Conservation (phyloP, 2,329 filamentous ascomycete species). For the Pseudofabraea citricarpa region DNA sequence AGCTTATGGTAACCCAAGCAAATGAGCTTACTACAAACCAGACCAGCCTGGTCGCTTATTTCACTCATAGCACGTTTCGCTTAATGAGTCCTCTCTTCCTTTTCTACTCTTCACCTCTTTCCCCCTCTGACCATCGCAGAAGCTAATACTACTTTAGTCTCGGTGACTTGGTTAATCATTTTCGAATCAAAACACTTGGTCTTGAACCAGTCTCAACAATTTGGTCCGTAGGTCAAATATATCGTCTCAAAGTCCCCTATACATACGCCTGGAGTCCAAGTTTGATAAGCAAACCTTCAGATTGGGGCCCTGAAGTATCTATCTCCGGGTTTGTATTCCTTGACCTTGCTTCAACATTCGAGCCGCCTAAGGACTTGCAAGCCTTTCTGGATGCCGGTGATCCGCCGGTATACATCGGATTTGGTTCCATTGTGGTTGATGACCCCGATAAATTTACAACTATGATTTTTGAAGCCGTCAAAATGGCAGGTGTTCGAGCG, state of each 20-base stretch:
- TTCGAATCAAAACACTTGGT: constrained; percentile 62
- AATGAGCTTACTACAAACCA: no score
- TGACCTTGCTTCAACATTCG: constrained; percentile 58
- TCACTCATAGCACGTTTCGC: no score
- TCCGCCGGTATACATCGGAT: constrained; percentile 68
- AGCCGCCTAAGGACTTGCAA: constrained; percentile 49
- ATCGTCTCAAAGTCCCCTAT: constrained; percentile 68
- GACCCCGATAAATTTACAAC: constrained; percentile 64
- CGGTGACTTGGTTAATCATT: constrained; percentile 72
- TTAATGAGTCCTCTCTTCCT: no score
- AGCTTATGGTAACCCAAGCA: no score
- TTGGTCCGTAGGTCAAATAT: constrained; percentile 71
- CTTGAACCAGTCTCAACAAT: constrained; percentile 71
- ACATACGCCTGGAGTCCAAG: constrained; percentile 69
- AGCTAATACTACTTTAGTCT: constrained; percentile 36
- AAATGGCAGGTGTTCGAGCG: constrained; percentile 61
- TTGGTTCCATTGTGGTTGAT: constrained; percentile 72
- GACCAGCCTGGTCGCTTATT: no score
- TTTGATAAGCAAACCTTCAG: constrained; percentile 60
- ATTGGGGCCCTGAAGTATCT: constrained; percentile 67
- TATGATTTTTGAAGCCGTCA: constrained; percentile 67
- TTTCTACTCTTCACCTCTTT: no score
- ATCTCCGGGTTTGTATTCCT: constrained; percentile 77
- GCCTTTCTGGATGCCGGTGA: constrained; percentile 53
- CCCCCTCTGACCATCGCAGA: no score